phyloP scores from a whole-genome alignment of 2,329 filamentous ascomycete genomes.

The Colletotrichum lindemuthianum region DNA sequence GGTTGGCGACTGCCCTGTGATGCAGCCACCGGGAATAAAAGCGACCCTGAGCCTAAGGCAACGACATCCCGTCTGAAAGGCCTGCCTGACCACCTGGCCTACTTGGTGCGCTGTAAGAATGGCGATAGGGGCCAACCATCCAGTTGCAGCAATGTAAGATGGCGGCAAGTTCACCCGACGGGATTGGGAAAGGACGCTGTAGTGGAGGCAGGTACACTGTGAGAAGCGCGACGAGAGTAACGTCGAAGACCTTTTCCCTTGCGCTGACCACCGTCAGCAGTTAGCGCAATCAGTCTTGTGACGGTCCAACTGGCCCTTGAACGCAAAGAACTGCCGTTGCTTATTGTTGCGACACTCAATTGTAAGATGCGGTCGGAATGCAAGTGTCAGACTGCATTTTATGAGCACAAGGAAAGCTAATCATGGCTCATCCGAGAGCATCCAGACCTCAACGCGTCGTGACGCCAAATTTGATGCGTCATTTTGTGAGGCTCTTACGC shows the following conservation, averaged over 20 bases:
- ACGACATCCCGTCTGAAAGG: conserved; percentile 22
- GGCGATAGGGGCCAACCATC: too few relatives aligned
- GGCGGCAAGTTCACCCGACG: too few relatives aligned
- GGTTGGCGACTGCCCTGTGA: conserved; percentile 9
- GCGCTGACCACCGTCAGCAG: too few relatives aligned
- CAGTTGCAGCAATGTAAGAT: too few relatives aligned
- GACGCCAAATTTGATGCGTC: conserved; percentile 25
- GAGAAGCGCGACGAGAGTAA: too few relatives aligned
- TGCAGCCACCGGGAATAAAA: conserved; percentile 32
- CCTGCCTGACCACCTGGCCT: neutral
- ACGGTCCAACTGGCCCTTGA: conserved; percentile 1
- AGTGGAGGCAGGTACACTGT: too few relatives aligned
- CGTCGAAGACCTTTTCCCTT: too few relatives aligned
- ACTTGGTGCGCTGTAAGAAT: neutral
- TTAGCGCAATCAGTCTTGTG: too few relatives aligned
- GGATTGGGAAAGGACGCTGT: too few relatives aligned
- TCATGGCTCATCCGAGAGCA: neutral
- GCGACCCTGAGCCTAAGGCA: conserved; percentile 30
- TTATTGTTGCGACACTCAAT: conserved; percentile 21
- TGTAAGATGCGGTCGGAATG: conserved; percentile 10
- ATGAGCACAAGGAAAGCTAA: conserved; percentile 20
- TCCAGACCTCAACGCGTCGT: neutral
- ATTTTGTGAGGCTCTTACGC: conserved; percentile 34
- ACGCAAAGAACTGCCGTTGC: conserved; percentile 5
- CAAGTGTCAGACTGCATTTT: conserved; percentile 5